Evolutionary conservation across 805 yeast genomes (phyloP), one percentile per base, ranked within the genome.

Genomic region (Kodamaea kaohsiungensis): DNA sequence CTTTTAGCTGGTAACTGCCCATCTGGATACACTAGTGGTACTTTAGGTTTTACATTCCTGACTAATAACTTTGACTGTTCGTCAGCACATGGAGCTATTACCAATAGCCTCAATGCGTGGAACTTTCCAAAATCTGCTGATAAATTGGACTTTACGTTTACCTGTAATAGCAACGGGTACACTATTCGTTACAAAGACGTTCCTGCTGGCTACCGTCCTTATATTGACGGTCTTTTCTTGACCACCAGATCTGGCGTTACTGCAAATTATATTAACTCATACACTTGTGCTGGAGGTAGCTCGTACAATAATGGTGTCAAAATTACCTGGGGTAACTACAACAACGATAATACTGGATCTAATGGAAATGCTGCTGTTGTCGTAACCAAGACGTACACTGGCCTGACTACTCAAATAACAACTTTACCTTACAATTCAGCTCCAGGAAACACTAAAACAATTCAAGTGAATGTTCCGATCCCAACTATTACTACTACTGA

Each of bases 191-290:
- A 62, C 53, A 22, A 35, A 4, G 64, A 62, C 49, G 42, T 69
- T 25, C 71, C 72, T 7, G 68, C 70, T 1, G 73, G 73, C 1
- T 65, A 58, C 53, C 55, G 69, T 15, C 66, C 68, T 7, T 66
- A 59, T 51, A 56, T 66, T 37, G 63, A 61, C 46, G 46, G 54
- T 8, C 13, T 39, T 9, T 39, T 48, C n/a, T 56, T 43, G 15
- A 19, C 52, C 5, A 33, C 42, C 17, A 9, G 52, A 2, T 22
- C 43, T 9, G 52, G 54, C 7, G 13, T 27, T 15, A 40, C 35
- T 3, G 40, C 27, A 1, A 16, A 18, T 12, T 57, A 56, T 47
- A 56, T 54, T 8, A 58, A 63, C 53, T 50, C 35, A 12, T 60
- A 50, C 35, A 42, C 42, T 4, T 64, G 67, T 57, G 46, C 39